Evolutionary conservation across 1,284 basidiomycete genomes (phyloP), one percentile per base, ranked within the genome.

Genomic region (Malassezia japonica): DNA sequence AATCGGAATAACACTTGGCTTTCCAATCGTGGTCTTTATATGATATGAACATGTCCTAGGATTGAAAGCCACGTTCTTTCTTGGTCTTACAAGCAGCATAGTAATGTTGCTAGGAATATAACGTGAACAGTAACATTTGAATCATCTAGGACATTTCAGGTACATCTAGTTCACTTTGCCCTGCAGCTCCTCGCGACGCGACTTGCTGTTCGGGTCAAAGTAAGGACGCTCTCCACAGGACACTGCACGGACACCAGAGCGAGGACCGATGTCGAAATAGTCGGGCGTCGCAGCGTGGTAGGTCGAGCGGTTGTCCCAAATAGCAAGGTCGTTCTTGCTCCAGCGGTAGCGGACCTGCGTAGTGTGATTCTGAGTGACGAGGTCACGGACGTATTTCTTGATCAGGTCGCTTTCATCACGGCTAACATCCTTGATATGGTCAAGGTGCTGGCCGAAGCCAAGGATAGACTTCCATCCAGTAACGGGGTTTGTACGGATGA

Each of bases 401-500:
- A 81, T 55, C 27, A 75, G 61, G 37, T 80, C 77, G 23, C 79
- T 80, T 73, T 85, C 83, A 45, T 80, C 79, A 20, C 74, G 74
- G 3, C 76, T 75, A 32, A 85, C 75, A 63, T 81, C 82, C 37
- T 81, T 72, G 64, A 85, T 82, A 27, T 79, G 77, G 56, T 77
- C 79, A 15, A 60, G 73, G 35, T 56, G 78, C 70, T 72, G 75
- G 35, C 68, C 62, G 76, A 84, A 83, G 48, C 84, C 81, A 61
- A 81, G 84, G 23, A 84, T 70, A 3, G 54, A 74, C 64, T 83
- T 82, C 77, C 78, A 83, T 3, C 83, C 83, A 0, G 83, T 84
- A 3, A 83, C 79, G 6, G 81, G 80, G 61, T 80, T 76, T 3
- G 61, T 60, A 20, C 60, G 53, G 16, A 64, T 41, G 24, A 64